A percentile compares a stretch with the other conserved stretches of the same genome.
Conservation (phyloP, 2,329 filamentous ascomycete genomes). For the Colletotrichum sp. region DNA sequence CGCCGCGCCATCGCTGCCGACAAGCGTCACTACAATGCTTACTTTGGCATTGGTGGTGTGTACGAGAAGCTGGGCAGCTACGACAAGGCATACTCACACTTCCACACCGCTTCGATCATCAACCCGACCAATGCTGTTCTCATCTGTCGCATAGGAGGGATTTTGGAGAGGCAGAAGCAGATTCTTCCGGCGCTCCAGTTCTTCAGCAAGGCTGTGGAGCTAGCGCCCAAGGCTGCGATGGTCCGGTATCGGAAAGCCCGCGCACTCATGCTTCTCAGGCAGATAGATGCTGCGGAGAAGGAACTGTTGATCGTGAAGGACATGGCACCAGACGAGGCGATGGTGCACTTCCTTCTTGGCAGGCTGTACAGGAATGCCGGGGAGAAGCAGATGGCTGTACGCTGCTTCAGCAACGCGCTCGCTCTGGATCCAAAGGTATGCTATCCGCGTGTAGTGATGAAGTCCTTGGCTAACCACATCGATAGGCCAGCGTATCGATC, state of each 20-base stretch:
- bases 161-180: constrained; percentile 88
- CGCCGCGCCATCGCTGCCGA: constrained; percentile 86
- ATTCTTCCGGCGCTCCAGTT: constrained; percentile 78
- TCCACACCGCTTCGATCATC: constrained; percentile 84
- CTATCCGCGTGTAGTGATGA: background rate
- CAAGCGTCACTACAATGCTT: constrained; percentile 94
- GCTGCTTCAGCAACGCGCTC: constrained; percentile 91
- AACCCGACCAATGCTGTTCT: constrained; percentile 94
- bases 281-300: constrained; percentile 73
- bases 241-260: constrained; percentile 94
- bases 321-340: constrained; percentile 90
- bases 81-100: constrained; percentile 90
- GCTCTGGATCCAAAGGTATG: constrained; percentile 95
- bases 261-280: constrained; percentile 78
- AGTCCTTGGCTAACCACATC: constrained; percentile 4
- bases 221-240: constrained; percentile 82
- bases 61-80: constrained; percentile 91
- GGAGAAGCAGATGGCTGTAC: constrained; percentile 81
- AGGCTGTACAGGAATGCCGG: constrained; percentile 78
- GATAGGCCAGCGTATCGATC: constrained; percentile 86
- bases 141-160: constrained; percentile 89
- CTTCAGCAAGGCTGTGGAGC: constrained; percentile 81
- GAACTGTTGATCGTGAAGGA: constrained; percentile 91
- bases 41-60: constrained; percentile 85
- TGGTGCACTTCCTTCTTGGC: constrained; percentile 93